phyloP scores from a whole-genome alignment of 1,284 basidiomycete species.

The Ceratobasidium sp. region DNA sequence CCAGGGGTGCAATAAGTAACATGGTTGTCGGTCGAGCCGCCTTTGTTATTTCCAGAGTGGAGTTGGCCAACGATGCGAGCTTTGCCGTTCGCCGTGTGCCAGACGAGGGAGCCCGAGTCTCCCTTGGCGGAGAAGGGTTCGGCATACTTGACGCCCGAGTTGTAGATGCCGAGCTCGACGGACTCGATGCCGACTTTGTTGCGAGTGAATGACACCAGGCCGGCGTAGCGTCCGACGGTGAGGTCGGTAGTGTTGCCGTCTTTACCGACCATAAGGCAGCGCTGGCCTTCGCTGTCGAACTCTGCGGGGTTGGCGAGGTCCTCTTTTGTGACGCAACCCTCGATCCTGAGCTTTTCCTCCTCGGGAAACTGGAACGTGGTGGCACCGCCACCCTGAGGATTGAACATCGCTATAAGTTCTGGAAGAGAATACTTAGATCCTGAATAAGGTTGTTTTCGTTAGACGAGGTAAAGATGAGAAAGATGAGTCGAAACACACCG shows the following conservation, averaged over 20 bases:
- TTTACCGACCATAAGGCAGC: conserved; percentile 53
- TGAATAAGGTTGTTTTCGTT: conserved; percentile 39
- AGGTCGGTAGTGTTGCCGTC: conserved; percentile 55
- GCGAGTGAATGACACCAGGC: conserved; percentile 50
- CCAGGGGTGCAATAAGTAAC: conserved; percentile 45
- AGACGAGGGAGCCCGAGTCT: conserved; percentile 46
- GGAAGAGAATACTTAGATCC: conserved; percentile 44
- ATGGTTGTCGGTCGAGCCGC: conserved; percentile 49
- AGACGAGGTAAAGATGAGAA: conserved; percentile 11
- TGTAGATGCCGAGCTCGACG: conserved; percentile 51
- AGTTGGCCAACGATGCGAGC: conserved; percentile 52
- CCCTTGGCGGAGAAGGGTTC: conserved; percentile 45
- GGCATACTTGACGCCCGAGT: conserved; percentile 30
- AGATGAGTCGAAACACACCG: conserved; percentile 42
- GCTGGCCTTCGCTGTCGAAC: conserved; percentile 54
- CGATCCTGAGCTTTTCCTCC: conserved; percentile 53
- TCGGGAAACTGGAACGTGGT: conserved; percentile 45
- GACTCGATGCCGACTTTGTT: conserved; percentile 53
- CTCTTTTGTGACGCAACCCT: conserved; percentile 47
- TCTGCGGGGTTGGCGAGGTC: conserved; percentile 48
- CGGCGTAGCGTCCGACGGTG: conserved; percentile 56
- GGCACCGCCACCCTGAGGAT: conserved; percentile 47
- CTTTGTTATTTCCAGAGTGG: conserved; percentile 55
- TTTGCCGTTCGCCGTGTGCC: conserved; percentile 10
- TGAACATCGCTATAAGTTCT: conserved; percentile 52